Evolutionary conservation across 176 grass and related monocot species (phyloP).

Genomic region (Rhynchospora breviuscula): DNA sequence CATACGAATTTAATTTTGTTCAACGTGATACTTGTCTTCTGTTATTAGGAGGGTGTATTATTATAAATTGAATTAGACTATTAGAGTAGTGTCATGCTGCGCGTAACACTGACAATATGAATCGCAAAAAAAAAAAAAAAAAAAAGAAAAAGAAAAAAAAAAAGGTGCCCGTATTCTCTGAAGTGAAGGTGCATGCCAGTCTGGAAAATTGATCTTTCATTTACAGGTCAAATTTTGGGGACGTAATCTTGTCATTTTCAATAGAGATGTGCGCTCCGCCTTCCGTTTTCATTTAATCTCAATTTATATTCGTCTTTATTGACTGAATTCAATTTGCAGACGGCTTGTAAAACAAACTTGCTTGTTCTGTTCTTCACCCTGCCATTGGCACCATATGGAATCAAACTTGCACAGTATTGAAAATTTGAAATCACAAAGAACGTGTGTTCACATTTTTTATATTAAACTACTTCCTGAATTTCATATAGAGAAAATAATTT

Average conservation of each 20-base stretch:
- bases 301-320: not conserved
- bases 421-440: not conserved
- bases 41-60: not conserved
- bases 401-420: not conserved
- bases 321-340: not conserved
- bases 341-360: not conserved
- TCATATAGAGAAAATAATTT: not conserved
- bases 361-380: not conserved
- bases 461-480: not conserved
- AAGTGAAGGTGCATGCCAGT: not conserved
- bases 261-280: not conserved
- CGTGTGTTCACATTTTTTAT: not conserved
- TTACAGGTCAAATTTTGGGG: not conserved
- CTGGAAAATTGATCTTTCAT: slow-evolving; percentile 4
- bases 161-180: not conserved
- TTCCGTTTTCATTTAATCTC: not conserved
- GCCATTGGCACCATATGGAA: not conserved
- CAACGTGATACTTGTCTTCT: not conserved
- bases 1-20: not conserved
- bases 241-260: slow-evolving; percentile 13
- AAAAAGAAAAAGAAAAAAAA: not conserved
- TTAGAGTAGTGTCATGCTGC: not conserved
- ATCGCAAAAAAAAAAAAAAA: not conserved
- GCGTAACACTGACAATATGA: not conserved
- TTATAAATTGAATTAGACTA: not conserved